Base-by-base conservation (phyloP, 352 stramenopile species). In the Hyaloperonospora arabidopsidis region DNA sequence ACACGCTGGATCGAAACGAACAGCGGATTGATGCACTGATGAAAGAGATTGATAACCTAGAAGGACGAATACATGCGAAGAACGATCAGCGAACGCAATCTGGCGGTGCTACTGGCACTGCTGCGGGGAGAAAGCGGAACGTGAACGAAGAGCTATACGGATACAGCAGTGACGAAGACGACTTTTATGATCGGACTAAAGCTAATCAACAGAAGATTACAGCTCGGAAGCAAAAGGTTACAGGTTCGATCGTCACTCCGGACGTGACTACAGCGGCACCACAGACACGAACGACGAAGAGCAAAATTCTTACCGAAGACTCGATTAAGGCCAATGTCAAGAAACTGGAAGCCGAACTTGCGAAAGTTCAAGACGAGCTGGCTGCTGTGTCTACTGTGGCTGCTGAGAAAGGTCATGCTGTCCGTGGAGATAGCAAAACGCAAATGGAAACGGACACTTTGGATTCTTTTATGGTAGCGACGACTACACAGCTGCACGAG, bases 161-260 rank as follows among this genome's bases (percentile, higher is more conserved):
- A 19, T 80, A 87, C 51, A 74, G 65, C 44, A 87, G 76, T 48
- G 78, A 90, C 52, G 78, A 90, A 53, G 79, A 90, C 45, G 77
- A 90, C 23, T 88, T 88, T 36, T 90, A 88, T 49, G 78, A 90
- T 58, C 76, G 78, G 38, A 90, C 78, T 1, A 74, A 68, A 40
- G 64, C 77, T 2, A 86, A 85, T 45, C 61, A 85, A 35, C 56
- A 68, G 38, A 82, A 82, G 40, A 63, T 71, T 19, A 43, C 47
- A n/a, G 65, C 56, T 8, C 63, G 67, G 15, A 76, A 69, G 34
- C 56, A 72, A 34, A 58, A 65, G 17, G 12, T 67, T n/a, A 57
- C 34, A 23, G 52, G 49, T 0, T 49, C 11, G 8, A 25, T 39
- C 14, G 14, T 6, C 10, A 17, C 14, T 18, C 19, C 48, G 21